phyloP scores from a whole-genome alignment of 257 asterid genomes.

The Coffea eugenioides region DNA sequence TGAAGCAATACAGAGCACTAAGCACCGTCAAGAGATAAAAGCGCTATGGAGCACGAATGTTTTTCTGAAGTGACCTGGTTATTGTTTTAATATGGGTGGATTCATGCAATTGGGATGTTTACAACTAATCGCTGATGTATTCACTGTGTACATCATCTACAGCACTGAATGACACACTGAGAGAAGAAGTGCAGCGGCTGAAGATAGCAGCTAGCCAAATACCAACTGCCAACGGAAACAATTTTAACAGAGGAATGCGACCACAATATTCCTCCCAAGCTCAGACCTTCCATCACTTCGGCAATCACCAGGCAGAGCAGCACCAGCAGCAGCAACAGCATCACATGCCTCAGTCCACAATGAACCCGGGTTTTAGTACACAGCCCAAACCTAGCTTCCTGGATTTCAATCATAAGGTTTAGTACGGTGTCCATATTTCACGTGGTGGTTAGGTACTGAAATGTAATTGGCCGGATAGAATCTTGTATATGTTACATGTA shows the following conservation, averaged over 20 bases:
- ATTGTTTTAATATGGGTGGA: neutral
- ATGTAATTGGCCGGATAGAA: constrained; percentile 8
- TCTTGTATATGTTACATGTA: constrained; percentile 16
- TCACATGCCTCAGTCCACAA: constrained; percentile 33
- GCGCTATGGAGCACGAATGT: neutral
- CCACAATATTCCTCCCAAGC: constrained; percentile 48
- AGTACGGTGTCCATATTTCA: constrained; percentile 1
- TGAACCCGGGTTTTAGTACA: constrained; percentile 31
- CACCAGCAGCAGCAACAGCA: constrained; percentile 41
- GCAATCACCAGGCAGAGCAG: constrained; percentile 40
- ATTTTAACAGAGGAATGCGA: constrained; percentile 36
- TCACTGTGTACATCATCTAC: neutral
- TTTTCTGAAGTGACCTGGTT: neutral
- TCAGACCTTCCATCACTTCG: constrained; percentile 38
- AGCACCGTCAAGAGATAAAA: neutral
- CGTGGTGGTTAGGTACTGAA: neutral
- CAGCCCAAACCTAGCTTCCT: constrained; percentile 40
- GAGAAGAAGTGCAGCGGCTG: constrained; percentile 76
- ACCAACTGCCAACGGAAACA: constrained; percentile 45
- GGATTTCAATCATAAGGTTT: constrained; percentile 45
- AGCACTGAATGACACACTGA: constrained; percentile 79
- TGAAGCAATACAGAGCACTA: neutral
- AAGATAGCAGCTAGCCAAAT: constrained; percentile 70
- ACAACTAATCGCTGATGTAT: neutral
- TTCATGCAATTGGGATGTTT: neutral